Percentiles rank a stretch among this genome's conserved stretches.
These are phyloP conservation scores for Ganoderma sinense DNA, from an alignment of 1,284 basidiomycete species.

Conservation along the genomic window DNA sequence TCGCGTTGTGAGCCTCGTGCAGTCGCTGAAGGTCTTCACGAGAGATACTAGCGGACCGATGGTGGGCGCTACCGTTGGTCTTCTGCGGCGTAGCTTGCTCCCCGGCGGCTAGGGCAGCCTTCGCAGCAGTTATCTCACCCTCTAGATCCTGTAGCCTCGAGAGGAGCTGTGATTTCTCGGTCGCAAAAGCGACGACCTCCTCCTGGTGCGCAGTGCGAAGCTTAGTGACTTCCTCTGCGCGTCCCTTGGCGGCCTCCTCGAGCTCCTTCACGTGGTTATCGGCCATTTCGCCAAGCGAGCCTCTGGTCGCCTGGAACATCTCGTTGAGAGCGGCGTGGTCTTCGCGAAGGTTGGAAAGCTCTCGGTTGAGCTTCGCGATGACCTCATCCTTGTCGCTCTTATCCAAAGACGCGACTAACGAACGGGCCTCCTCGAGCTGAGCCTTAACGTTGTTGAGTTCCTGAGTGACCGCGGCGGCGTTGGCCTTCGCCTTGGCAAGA, in stretches of 20 bases:
- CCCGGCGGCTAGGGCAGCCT: constrained; percentile 56
- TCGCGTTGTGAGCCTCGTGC: constrained; percentile 84
- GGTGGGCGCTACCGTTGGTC: constrained; percentile 58
- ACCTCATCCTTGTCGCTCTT: constrained; percentile 59
- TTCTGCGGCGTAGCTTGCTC: constrained; percentile 56
- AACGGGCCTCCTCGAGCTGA: constrained; percentile 69
- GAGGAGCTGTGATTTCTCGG: constrained; percentile 66
- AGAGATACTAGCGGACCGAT: constrained; percentile 60
- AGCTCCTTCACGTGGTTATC: constrained; percentile 74
- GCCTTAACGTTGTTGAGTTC: constrained; percentile 63
- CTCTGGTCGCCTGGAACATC: constrained; percentile 69
- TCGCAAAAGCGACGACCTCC: constrained; percentile 59
- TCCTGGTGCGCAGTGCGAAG: constrained; percentile 65
- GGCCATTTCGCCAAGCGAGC: constrained; percentile 73
- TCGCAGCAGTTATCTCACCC: constrained; percentile 74
- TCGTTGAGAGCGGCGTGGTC: constrained; percentile 68
- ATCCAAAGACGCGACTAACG: constrained; percentile 49
- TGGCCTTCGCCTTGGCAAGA: constrained; percentile 74
- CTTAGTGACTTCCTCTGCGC: constrained; percentile 73
- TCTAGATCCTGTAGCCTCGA: constrained; percentile 74
- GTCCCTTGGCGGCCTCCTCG: constrained; percentile 70
- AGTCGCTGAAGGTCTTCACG: constrained; percentile 77
- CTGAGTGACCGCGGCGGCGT: constrained; percentile 55
- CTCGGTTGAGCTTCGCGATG: constrained; percentile 61
- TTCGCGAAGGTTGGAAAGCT: constrained; percentile 66